Base-by-base conservation (phyloP, 305 asterid species). In the Andrographis paniculata region DNA sequence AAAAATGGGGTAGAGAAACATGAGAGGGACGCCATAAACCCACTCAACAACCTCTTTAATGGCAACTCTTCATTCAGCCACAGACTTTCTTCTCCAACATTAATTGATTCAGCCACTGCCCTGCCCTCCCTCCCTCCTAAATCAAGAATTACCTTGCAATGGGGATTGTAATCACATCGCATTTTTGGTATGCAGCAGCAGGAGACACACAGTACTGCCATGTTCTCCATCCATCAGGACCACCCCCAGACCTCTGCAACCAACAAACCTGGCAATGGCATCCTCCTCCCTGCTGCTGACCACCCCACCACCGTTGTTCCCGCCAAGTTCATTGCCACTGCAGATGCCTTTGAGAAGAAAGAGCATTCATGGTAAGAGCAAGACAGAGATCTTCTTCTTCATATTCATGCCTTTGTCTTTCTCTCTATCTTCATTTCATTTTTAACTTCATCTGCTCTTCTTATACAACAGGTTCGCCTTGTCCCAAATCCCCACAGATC, bases 391-490 rank as follows among this genome's bases (percentile, higher is more conserved):
- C n/a, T n/a, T n/a, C n/a, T n/a, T n/a, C n/a, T n/a, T n/a, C n/a
- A n/a, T n/a, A n/a, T n/a, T n/a, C n/a, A n/a, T n/a, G n/a, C n/a
- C n/a, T n/a, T n/a, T n/a, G n/a, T n/a, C n/a, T n/a, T n/a, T n/a
- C n/a, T n/a, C n/a, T n/a, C n/a, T n/a, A n/a, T n/a, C n/a, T n/a
- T n/a, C n/a, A n/a, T n/a, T n/a, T n/a, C n/a, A n/a, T n/a, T n/a
- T n/a, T n/a, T n/a, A n/a, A n/a, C n/a, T n/a, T n/a, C n/a, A n/a
- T n/a, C n/a, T n/a, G n/a, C n/a, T n/a, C n/a, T n/a, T n/a, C n/a
- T n/a, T n/a, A n/a, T n/a, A n/a, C n/a, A n/a, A n/a, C n/a, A 78
- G 87, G 87, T 61, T 59, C 55, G 76, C 74, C 35, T 53, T 60
- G 53, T 72, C 76, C 60, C 78, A 57, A 12, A 58, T 69, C 60